phyloP scores from a whole-genome alignment of 148 eudicot species.

The Amaranthus hypochondriacus region DNA sequence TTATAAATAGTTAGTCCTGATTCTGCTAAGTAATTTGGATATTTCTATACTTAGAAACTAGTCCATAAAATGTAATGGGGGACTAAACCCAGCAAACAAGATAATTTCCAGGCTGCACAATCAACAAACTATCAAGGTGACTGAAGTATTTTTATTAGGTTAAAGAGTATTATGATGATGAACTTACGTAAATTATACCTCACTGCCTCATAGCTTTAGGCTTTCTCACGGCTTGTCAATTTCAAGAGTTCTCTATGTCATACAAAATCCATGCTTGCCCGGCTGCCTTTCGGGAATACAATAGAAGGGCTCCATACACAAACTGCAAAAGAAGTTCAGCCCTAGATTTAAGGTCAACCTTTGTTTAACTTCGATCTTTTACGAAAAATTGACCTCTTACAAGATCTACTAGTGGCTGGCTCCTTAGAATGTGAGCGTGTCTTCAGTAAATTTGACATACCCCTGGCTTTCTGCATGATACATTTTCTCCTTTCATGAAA shows the following conservation, averaged over 20 bases:
- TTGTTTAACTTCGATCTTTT: conserved; percentile 12
- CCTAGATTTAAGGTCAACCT: neutral
- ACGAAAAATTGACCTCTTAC: conserved; percentile 18
- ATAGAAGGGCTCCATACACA: neutral
- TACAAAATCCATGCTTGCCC: neutral
- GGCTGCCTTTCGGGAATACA: neutral
- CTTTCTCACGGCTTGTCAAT: neutral
- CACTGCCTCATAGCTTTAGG: too few relatives aligned
- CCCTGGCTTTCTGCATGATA: conserved; percentile 53
- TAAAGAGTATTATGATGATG: too few relatives aligned
- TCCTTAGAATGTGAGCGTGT: conserved; percentile 36
- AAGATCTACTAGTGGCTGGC: conserved; percentile 29
- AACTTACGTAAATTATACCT: neutral
- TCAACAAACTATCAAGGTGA: too few relatives aligned
- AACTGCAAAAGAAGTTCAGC: neutral
- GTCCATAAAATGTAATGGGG: too few relatives aligned
- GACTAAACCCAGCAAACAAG: too few relatives aligned
- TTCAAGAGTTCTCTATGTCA: neutral
- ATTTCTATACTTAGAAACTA: too few relatives aligned
- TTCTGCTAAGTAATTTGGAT: too few relatives aligned
- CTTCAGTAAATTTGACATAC: conserved; percentile 48
- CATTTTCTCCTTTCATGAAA: conserved; percentile 38
- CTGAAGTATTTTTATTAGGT: too few relatives aligned
- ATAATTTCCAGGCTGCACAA: too few relatives aligned
- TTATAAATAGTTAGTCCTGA: too few relatives aligned